Percentiles rank a stretch among this genome's conserved stretches.
Evolutionary conservation across 2,329 filamentous ascomycete species (phyloP).

Genomic region (Nemania sp.): DNA sequence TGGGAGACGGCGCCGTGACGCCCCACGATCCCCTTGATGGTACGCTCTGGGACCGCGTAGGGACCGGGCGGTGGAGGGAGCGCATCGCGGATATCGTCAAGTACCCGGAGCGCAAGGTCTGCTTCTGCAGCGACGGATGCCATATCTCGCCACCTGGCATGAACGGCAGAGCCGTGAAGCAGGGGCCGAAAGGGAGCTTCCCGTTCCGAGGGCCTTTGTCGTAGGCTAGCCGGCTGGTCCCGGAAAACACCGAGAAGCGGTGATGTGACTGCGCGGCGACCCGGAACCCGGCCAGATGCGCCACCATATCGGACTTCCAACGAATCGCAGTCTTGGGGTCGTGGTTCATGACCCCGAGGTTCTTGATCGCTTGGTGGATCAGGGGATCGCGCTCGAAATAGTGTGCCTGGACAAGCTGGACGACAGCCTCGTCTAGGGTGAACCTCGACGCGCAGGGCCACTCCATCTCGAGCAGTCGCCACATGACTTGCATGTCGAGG

Average conservation of each 20-base stretch:
- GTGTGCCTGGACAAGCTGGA: constrained; percentile 13
- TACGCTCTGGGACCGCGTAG: constrained; percentile 27
- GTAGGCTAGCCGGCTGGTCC: constrained; percentile 32
- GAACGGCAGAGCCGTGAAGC: constrained; percentile 18
- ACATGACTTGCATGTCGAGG: constrained; percentile 37
- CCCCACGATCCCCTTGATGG: constrained; percentile 28
- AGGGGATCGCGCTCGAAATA: constrained; percentile 17
- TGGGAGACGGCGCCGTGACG: constrained; percentile 1
- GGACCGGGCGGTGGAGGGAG: constrained; percentile 12
- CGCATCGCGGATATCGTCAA: not conserved
- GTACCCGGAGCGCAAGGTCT: not conserved
- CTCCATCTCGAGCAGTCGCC: constrained; percentile 35
- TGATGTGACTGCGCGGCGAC: constrained; percentile 20
- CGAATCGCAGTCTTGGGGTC: not conserved
- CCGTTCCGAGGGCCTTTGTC: constrained; percentile 51
- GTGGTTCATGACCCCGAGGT: not conserved
- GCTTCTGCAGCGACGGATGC: not conserved
- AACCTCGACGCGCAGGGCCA: not conserved
- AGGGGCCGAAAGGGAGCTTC: constrained; percentile 26
- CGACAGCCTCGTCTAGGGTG: constrained; percentile 6
- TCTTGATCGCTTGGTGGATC: constrained; percentile 8
- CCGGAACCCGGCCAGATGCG: constrained; percentile 27
- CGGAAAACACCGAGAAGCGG: constrained; percentile 30
- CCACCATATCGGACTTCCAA: constrained; percentile 32
- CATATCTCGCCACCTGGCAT: not conserved